Evolutionary conservation across 2,329 filamentous ascomycete species (phyloP).

Genomic region (Magnaporthales sp.): DNA sequence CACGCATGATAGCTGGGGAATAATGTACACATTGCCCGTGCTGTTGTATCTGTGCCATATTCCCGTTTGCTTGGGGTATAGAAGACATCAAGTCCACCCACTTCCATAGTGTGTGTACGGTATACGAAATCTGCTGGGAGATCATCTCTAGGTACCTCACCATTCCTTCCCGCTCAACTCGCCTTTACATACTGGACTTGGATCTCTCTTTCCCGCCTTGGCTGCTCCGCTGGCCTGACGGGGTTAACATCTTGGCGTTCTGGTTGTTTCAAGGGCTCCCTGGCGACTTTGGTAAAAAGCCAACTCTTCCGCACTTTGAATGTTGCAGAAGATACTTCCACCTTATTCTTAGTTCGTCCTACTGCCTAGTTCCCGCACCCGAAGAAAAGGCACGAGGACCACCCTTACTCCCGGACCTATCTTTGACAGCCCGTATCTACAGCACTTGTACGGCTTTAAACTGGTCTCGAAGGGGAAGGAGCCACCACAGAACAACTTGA

Average conservation of each 20-base stretch:
- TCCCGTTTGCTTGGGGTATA: neutral
- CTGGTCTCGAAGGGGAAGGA: neutral
- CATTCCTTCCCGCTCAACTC: neutral
- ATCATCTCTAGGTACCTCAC: neutral
- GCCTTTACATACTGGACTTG: neutral
- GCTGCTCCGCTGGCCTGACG: neutral
- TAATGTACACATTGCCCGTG: neutral
- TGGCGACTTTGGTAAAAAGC: neutral
- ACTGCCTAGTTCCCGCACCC: neutral
- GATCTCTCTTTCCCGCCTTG: neutral
- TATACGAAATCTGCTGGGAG: neutral
- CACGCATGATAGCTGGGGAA: neutral
- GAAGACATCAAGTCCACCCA: neutral
- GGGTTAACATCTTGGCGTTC: neutral
- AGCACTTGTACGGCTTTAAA: neutral
- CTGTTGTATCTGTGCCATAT: neutral
- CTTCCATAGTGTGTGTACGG: neutral
- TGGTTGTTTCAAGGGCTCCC: neutral
- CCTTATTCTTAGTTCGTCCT: neutral
- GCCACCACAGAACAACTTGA: neutral
- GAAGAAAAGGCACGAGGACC: neutral
- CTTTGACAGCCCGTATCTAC: neutral
- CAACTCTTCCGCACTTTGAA: neutral
- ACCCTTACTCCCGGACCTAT: neutral
- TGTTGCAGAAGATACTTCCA: neutral